Evolutionary conservation across 2,329 filamentous ascomycete genomes (phyloP), one percentile per base, ranked within the genome.

Genomic region (Alternaria sp.): DNA sequence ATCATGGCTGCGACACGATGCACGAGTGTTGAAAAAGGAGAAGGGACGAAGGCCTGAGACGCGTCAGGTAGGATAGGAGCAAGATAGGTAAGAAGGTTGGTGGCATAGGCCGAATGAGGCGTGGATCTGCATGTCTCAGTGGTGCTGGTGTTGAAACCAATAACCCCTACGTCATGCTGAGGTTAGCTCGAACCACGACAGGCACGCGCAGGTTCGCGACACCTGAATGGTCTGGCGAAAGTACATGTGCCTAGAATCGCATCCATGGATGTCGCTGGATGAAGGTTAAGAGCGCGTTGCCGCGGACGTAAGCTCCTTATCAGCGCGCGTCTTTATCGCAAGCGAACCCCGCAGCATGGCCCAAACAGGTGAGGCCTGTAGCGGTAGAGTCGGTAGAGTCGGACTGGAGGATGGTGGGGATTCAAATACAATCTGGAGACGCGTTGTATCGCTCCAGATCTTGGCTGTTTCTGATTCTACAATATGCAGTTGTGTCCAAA

Each of bases 401-500:
- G 32, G 30, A 28, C n/a, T 44, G 17, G 25, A 45, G 25, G 32
- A 30, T 50, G 32, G 32, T 40, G 21, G 32, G 26, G 11, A 43
- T 36, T 13, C 40, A 30, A 30, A 23, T 45, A 19, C n/a, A 55
- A 28, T 15, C n/a, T 25, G 2, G 21, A 26, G 11, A 43, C 43
- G 26, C 60, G 19, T 55, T 32, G 43, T 8, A 28, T 57, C n/a
- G 28, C 10, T 44, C 44, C 10, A 5, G 2, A n/a, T 47, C 19
- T 49, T 56, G 64, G 47, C 47, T 52, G 54, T 47, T 26, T 45
- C 15, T 50, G n/a, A 13, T 19, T 32, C 17, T 25, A 13, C 65
- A 75, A 19, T 26, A 79, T 79, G 77, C 74, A 79, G 68, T 61
- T 79, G 72, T 79, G 76, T 68, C 77, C 77, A 30, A 79, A 78